Evolutionary conservation across 176 grass and related monocot genomes (phyloP), one percentile per base, ranked within the genome.

Genomic region (Oryza meridionalis): DNA sequence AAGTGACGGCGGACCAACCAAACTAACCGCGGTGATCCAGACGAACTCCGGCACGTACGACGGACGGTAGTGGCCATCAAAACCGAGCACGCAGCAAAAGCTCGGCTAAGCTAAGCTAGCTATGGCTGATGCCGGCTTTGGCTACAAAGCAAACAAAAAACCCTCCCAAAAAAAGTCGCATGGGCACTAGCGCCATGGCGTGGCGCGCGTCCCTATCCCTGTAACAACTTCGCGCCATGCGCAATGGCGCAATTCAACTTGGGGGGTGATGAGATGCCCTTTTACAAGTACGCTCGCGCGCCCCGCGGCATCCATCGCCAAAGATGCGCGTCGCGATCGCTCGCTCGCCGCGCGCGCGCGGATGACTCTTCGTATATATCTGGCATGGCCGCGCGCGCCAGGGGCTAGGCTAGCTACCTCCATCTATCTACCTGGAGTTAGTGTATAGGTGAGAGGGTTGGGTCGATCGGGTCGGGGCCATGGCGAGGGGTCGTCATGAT

Each of bases 261-360:
- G 61, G 19, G 27, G 61, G 19, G 31, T 1, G 22, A 19, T 55
- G 33, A 49, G 24, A 49, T 49, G 46, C 46, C 25, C 63, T 42
- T 79, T 63, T 38, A 17, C 80, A 61, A 43, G 77, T 65, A 80
- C 84, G 43, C 53, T 43, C 64, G 76, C 64, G 76, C 76, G 13
- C 67, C 67, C 4, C 5, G 62, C 50, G 29, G 51, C 51, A 19
- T 17, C 17, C 13, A 19, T 17, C 17, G 19, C 40, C 40, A n/a
- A n/a, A 21, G 45, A 27, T 77, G 84, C 19, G 76, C 67, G 25
- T 33, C 37, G 75, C 42, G 38, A 78, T 37, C 67, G 11, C 22
- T 17, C 15, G 11, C 15, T 17, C 15, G 15, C 50, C 15, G 16
- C 4, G 15, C 33, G 33, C 33, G 50, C 33, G 33, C 33, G 4